A percentile compares a stretch with the other conserved stretches of the same genome.
These are phyloP conservation scores for Arachnopeziza araneosa DNA, from an alignment of 2,329 filamentous ascomycete genomes.

Conservation along the genomic window DNA sequence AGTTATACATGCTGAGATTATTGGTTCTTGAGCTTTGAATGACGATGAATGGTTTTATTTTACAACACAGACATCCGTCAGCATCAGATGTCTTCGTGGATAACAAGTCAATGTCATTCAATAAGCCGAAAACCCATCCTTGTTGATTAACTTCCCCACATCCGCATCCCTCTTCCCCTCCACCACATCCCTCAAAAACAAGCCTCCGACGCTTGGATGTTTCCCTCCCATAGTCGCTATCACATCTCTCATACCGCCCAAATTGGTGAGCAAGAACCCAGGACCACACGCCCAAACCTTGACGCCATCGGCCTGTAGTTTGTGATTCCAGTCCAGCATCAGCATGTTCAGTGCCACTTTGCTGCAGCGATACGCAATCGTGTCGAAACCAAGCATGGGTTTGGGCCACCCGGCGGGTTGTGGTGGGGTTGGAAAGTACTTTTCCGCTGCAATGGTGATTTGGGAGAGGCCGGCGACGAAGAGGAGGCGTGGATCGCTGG, in stretches of 20 bases:
- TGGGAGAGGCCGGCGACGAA: conserved; percentile 41
- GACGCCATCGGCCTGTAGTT: conserved; percentile 43
- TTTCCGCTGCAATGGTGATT: conserved; percentile 26
- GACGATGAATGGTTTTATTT: too few relatives aligned
- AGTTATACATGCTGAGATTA: too few relatives aligned
- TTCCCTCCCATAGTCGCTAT: conserved; percentile 22
- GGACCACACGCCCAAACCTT: conserved; percentile 44
- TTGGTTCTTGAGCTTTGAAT: too few relatives aligned
- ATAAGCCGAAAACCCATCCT: conserved; percentile 3
- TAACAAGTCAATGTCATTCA: too few relatives aligned
- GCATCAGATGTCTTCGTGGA: too few relatives aligned
- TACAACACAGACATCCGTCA: too few relatives aligned
- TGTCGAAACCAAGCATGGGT: conserved; percentile 15
- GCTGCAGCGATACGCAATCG: conserved; percentile 34
- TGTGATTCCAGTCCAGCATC: conserved; percentile 40
- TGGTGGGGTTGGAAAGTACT: conserved; percentile 14
- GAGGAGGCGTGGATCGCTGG: conserved; percentile 38
- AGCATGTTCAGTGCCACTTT: conserved; percentile 46
- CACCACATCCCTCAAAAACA: conserved; percentile 35
- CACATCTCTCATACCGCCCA: conserved; percentile 32
- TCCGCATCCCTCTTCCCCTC: conserved; percentile 38
- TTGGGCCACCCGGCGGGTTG: conserved; percentile 39
- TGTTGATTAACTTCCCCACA: conserved; percentile 30
- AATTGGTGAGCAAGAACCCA: conserved; percentile 42
- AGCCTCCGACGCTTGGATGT: conserved; percentile 33